A percentile compares a stretch with the other conserved stretches of the same genome.
Evolutionary conservation across 1,284 basidiomycete species (phyloP).

Genomic region (Ganoderma leucocontextum): DNA sequence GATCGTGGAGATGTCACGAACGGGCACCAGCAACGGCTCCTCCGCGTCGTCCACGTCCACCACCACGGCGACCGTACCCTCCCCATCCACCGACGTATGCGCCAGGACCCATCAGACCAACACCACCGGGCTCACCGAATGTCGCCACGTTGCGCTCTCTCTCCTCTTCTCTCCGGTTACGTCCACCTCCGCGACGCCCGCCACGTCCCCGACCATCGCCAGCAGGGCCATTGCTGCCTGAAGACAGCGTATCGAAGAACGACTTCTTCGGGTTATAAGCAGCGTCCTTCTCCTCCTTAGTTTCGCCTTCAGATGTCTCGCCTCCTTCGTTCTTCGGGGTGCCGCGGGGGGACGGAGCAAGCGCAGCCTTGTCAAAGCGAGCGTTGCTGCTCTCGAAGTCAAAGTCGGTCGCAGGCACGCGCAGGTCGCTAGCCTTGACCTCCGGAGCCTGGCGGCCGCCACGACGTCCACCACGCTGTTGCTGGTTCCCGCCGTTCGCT

Average conservation of each 20-base stretch:
- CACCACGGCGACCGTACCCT: constrained; percentile 56
- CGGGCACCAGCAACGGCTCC: constrained; percentile 34
- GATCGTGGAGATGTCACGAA: constrained; percentile 20
- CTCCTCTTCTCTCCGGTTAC: constrained; percentile 80
- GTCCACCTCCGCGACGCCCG: constrained; percentile 59
- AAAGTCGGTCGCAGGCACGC: constrained; percentile 75
- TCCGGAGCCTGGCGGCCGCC: constrained; percentile 47
- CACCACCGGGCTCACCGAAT: constrained; percentile 82
- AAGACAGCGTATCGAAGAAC: constrained; percentile 81
- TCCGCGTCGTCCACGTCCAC: constrained; percentile 47
- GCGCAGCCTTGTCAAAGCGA: constrained; percentile 75
- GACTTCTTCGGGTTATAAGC: constrained; percentile 81
- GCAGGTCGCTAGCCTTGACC: constrained; percentile 47
- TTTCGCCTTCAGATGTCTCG: constrained; percentile 34
- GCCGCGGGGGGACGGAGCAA: constrained; percentile 43
- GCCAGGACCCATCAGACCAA: constrained; percentile 74
- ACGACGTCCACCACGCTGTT: constrained; percentile 49
- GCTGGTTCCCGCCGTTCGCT: constrained; percentile 29
- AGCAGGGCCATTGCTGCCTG: constrained; percentile 47
- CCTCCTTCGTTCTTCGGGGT: constrained; percentile 39
- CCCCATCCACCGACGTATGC: constrained; percentile 64
- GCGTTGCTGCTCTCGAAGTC: constrained; percentile 80
- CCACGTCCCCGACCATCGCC: constrained; percentile 44
- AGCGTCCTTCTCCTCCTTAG: constrained; percentile 38
- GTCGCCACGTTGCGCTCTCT: constrained; percentile 82